These are phyloP conservation scores for Porcisia hertigi DNA, from an alignment of 208 protist species.

Conservation along the genomic window DNA sequence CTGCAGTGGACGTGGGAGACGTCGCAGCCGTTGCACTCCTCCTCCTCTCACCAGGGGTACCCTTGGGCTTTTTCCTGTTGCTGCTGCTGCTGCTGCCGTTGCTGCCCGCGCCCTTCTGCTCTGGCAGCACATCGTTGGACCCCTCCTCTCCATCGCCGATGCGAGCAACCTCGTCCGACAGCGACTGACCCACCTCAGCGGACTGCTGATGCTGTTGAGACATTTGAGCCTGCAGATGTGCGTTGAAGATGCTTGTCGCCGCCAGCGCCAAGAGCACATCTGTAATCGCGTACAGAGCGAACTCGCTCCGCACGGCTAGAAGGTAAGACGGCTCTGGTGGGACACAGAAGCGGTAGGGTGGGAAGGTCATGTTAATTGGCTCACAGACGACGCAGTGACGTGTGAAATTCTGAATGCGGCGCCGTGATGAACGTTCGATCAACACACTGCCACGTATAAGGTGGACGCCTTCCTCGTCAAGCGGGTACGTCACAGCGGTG, in stretches of 20 bases:
- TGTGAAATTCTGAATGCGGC: conserved; percentile 64
- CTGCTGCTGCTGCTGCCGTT: not conserved
- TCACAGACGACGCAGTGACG: conserved; percentile 56
- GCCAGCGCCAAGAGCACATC: conserved; percentile 77
- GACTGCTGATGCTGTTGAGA: not conserved
- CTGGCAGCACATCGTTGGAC: not conserved
- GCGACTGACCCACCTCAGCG: conserved; percentile 8
- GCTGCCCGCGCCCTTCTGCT: not conserved
- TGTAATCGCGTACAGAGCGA: conserved; percentile 58
- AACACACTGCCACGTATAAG: conserved; percentile 53
- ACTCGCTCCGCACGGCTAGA: conserved; percentile 49
- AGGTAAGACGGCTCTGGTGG: conserved; percentile 83
- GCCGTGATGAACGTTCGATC: conserved; percentile 56
- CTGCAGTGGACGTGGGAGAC: not conserved
- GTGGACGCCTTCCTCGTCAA: conserved; percentile 36
- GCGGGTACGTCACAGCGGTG: conserved; percentile 16
- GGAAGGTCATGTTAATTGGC: conserved; percentile 41
- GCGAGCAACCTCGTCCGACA: not conserved
- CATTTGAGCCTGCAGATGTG: conserved; percentile 7
- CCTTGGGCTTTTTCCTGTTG: not conserved
- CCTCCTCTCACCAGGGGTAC: not conserved
- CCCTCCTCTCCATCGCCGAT: not conserved
- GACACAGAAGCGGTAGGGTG: conserved; percentile 72
- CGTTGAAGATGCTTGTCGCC: conserved; percentile 35
- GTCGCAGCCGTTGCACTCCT: not conserved